Conservation (phyloP, 2,329 filamentous ascomycete genomes). For the Botrytis deweyae region DNA sequence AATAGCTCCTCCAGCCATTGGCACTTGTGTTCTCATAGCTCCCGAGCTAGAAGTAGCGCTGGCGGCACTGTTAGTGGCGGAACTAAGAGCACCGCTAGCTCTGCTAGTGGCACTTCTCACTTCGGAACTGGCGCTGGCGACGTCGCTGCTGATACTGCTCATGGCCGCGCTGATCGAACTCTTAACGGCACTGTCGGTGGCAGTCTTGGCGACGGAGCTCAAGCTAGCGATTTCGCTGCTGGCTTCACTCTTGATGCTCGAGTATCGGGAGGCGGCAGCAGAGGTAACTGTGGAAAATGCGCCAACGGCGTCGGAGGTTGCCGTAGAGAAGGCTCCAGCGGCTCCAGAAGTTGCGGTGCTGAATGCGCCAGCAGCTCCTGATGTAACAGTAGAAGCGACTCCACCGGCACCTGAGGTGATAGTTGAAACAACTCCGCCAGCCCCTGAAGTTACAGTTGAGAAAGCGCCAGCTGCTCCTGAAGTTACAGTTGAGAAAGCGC, state of each 20-base stretch:
- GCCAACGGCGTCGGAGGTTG: neutral
- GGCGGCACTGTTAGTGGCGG: neutral
- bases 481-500: neutral
- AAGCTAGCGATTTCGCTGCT: constrained; percentile 16
- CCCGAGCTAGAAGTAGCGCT: constrained; percentile 15
- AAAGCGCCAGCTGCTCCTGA: neutral
- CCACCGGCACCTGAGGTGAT: neutral
- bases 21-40: constrained; percentile 21
- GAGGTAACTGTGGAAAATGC: constrained; percentile 2
- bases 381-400: neutral
- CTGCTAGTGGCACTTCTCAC: neutral
- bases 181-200: constrained; percentile 7
- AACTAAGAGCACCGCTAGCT: neutral
- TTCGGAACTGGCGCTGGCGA: constrained; percentile 1
- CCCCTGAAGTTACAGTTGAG: neutral
- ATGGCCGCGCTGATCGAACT: constrained; percentile 17
- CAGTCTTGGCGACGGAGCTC: constrained; percentile 13
- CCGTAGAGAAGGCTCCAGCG: neutral
- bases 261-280: constrained; percentile 2
- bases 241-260: constrained; percentile 3
- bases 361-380: neutral
- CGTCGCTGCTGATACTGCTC: constrained; percentile 11
- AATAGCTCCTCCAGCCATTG: constrained; percentile 15
- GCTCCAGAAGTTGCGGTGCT: neutral
- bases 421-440: neutral